A percentile compares a stretch with the other conserved stretches of the same genome.
Conservation (phyloP, 2,329 filamentous ascomycete species). For the Cercospora beticola region DNA sequence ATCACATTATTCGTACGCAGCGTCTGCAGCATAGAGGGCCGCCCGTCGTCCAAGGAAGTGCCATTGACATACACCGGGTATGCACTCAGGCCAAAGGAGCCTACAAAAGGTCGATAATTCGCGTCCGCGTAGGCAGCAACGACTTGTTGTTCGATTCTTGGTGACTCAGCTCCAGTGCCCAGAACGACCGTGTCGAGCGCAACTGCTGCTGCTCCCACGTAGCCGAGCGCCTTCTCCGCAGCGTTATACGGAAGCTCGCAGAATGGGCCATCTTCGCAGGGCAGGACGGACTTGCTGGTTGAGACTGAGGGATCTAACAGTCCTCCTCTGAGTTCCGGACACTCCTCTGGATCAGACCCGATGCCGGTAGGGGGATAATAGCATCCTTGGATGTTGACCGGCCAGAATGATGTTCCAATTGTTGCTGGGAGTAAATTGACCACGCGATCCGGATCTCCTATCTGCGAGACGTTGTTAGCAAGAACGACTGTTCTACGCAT, state of each 20-base stretch:
- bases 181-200: slow-evolving; percentile 4
- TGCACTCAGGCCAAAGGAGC: slow-evolving; percentile 37
- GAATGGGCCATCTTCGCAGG: background rate
- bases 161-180: background rate
- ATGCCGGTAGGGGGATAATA: no score
- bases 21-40: slow-evolving; percentile 10
- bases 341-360: no score
- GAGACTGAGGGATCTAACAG: no score
- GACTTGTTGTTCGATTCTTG: background rate
- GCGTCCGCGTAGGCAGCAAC: slow-evolving; percentile 10
- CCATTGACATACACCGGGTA: background rate
- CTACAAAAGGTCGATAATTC: no score
- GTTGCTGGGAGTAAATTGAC: no score
- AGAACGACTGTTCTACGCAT: no score
- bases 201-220: background rate
- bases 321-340: no score
- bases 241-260: slow-evolving; percentile 5
- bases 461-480: no score
- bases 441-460: no score
- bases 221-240: background rate
- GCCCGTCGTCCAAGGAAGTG: background rate
- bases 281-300: no score
- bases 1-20: slow-evolving; percentile 33
- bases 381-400: no score
- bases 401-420: no score